Evolutionary conservation across 2,329 filamentous ascomycete genomes (phyloP).

Genomic region (Penicillium thymicola): DNA sequence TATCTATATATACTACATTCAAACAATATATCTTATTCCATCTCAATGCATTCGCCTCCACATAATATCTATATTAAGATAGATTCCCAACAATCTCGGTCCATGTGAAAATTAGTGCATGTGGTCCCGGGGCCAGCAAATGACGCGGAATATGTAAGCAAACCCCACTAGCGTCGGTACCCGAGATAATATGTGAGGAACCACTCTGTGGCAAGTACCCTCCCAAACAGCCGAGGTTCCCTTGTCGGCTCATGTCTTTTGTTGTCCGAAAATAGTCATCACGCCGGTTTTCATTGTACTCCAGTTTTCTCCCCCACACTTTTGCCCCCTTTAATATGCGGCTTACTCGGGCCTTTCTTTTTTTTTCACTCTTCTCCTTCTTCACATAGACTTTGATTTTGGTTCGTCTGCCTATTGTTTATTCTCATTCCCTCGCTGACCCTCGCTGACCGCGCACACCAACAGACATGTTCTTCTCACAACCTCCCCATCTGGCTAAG

Average conservation of each 20-base stretch:
- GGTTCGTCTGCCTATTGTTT: neutral
- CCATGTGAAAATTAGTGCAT: constrained; percentile 19
- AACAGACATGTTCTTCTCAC: constrained; percentile 38
- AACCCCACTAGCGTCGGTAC: constrained; percentile 9
- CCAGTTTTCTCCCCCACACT: constrained; percentile 15
- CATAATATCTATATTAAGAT: too few species aligned
- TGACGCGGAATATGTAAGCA: constrained; percentile 7
- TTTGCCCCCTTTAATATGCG: constrained; percentile 8
- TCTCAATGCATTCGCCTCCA: too few species aligned
- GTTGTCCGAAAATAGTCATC: constrained; percentile 13
- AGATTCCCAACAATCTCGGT: neutral
- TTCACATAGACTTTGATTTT: neutral
- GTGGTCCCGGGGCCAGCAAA: constrained; percentile 7
- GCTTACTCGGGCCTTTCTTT: constrained; percentile 42
- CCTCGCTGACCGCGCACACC: neutral
- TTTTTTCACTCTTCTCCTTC: neutral
- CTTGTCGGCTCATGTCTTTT: constrained; percentile 5
- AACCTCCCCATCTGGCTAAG: constrained; percentile 34
- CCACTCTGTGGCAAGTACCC: constrained; percentile 9
- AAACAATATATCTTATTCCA: too few species aligned
- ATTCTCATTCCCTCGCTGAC: neutral
- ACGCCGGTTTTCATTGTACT: constrained; percentile 19
- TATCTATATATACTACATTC: neutral
- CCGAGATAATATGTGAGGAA: neutral
- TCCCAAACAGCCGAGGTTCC: constrained; percentile 18